Conservation (phyloP, 371 early-diverging fungal species). For the Mucor velutinosus region DNA sequence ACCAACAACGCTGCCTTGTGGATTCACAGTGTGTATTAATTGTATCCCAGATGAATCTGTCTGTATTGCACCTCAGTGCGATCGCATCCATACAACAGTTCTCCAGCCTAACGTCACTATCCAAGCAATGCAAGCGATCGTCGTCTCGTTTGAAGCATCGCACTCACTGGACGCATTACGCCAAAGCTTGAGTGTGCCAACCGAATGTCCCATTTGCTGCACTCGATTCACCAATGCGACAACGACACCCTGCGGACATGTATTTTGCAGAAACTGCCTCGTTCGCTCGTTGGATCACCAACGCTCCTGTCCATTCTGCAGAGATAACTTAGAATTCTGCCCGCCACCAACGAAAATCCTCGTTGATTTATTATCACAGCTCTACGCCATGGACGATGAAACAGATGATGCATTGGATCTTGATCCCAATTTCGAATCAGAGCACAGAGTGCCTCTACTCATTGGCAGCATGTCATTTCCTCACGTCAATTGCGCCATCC, state of each 20-base stretch:
- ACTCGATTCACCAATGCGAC: slow-evolving; percentile 57
- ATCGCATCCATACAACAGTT: slow-evolving; percentile 16
- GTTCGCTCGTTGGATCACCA: slow-evolving; percentile 38
- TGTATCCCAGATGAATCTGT: slow-evolving; percentile 24
- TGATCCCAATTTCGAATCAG: neutral
- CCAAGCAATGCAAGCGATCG: slow-evolving; percentile 15
- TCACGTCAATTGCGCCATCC: slow-evolving; percentile 61
- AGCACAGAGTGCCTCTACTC: slow-evolving; percentile 55
- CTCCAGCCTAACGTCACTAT: slow-evolving; percentile 21
- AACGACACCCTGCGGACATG: slow-evolving; percentile 73
- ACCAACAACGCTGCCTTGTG: slow-evolving; percentile 54
- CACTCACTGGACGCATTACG: slow-evolving; percentile 6
- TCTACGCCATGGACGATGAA: slow-evolving; percentile 18
- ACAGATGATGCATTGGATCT: slow-evolving; percentile 8
- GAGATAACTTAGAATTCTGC: slow-evolving; percentile 24
- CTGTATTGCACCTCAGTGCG: slow-evolving; percentile 15
- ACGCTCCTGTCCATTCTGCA: slow-evolving; percentile 34
- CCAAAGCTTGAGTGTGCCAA: slow-evolving; percentile 21
- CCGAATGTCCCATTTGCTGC: slow-evolving; percentile 72
- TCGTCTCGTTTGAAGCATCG: neutral
- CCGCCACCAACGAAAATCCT: slow-evolving; percentile 28
- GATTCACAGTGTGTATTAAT: slow-evolving; percentile 40
- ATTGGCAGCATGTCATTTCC: slow-evolving; percentile 67
- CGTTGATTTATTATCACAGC: slow-evolving; percentile 5
- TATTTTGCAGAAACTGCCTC: slow-evolving; percentile 66